Conservation (phyloP, 1,139 yeast species). For the Debaryomyces fabryi region DNA sequence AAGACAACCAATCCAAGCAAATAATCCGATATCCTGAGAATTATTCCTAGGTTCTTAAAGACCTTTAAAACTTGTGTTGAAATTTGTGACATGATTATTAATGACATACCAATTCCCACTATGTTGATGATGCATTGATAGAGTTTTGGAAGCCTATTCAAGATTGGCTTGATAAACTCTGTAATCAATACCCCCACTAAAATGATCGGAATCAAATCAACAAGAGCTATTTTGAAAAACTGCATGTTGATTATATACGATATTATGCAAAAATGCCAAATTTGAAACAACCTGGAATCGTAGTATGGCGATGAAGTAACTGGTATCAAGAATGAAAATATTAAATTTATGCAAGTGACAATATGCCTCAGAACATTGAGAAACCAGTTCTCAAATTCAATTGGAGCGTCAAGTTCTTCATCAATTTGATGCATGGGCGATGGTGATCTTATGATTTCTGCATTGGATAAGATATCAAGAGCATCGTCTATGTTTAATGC, state of each 20-base stretch:
- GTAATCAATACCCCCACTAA: constrained; percentile 6
- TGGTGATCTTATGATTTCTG: constrained; percentile 2
- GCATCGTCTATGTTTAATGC: constrained; percentile 33
- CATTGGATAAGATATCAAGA: constrained; percentile 22
- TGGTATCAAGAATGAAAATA: constrained; percentile 28
- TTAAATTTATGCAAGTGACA: constrained; percentile 17
- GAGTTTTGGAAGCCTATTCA: background rate
- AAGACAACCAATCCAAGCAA: constrained; percentile 44
- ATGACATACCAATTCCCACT: constrained; percentile 30
- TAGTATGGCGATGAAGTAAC: constrained; percentile 6
- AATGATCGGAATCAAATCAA: constrained; percentile 15
- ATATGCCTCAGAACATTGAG: background rate
- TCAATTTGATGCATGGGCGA: constrained; percentile 3
- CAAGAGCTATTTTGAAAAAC: constrained; percentile 16
- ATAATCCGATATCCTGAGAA: constrained; percentile 42
- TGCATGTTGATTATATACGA: constrained; percentile 23
- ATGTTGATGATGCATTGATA: constrained; percentile 16
- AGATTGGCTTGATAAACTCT: background rate
- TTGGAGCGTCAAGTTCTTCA: background rate
- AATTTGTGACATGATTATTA: constrained; percentile 32
- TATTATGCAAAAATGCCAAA: constrained; percentile 27
- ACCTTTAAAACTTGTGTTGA: constrained; percentile 32
- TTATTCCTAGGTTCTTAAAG: constrained; percentile 41
- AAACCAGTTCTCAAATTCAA: constrained; percentile 1
- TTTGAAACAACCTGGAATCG: constrained; percentile 3